These are phyloP conservation scores for Amanita polypyramis DNA, from an alignment of 768 basidiomycete species.

Conservation along the genomic window DNA sequence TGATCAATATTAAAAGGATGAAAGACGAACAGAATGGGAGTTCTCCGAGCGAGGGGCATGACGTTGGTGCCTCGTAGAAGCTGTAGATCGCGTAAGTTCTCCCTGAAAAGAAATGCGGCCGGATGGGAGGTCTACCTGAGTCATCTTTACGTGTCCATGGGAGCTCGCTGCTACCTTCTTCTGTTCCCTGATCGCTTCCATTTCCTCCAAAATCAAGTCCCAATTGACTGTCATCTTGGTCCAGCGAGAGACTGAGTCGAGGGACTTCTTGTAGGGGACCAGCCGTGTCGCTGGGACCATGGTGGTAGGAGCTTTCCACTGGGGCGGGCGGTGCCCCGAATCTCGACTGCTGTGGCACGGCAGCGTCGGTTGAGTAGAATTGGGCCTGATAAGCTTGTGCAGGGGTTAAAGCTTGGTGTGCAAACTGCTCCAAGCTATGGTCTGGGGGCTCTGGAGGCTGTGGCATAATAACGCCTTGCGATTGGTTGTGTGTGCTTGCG, in stretches of 20 bases:
- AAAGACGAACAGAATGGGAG: constrained; percentile 8
- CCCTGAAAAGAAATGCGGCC: constrained; percentile 9
- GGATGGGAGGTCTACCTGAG: constrained; percentile 22
- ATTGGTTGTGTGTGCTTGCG: constrained; percentile 28
- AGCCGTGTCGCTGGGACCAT: constrained; percentile 13
- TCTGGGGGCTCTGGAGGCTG: constrained; percentile 42
- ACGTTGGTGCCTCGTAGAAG: constrained; percentile 2
- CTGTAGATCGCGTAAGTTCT: constrained; percentile 15
- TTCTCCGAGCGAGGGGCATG: neutral
- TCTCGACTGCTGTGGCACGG: constrained; percentile 11
- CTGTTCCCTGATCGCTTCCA: constrained; percentile 31
- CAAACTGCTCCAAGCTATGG: constrained; percentile 29
- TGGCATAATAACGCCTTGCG: constrained; percentile 33
- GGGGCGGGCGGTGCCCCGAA: constrained; percentile 15
- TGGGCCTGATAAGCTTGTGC: constrained; percentile 79
- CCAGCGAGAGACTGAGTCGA: constrained; percentile 31
- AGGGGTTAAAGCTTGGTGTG: constrained; percentile 51
- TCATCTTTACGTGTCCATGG: constrained; percentile 43
- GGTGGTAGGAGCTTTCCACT: constrained; percentile 16
- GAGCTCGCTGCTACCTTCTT: constrained; percentile 44
- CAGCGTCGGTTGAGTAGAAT: constrained; percentile 41
- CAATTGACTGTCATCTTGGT: constrained; percentile 46
- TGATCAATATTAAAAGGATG: constrained; percentile 6
- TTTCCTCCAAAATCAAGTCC: constrained; percentile 43
- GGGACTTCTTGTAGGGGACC: constrained; percentile 22